These are phyloP conservation scores for Xylaria sp. DNA, from an alignment of 2,329 filamentous ascomycete genomes.

Conservation along the genomic window DNA sequence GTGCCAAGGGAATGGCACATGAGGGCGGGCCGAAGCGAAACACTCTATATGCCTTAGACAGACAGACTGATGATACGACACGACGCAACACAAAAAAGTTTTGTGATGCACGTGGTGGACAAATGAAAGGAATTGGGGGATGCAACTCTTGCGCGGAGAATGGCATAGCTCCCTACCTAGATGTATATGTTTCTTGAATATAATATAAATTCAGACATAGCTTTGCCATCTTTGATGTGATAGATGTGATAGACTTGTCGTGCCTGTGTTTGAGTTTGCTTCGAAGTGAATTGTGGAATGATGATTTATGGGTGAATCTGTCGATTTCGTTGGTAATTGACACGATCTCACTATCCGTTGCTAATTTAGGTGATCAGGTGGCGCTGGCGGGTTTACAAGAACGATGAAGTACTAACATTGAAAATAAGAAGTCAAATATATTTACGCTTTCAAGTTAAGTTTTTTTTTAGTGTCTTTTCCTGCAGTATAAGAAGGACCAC, in stretches of 20 bases:
- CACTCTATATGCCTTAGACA: constrained; percentile 38
- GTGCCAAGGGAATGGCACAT: constrained; percentile 35
- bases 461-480: too few relatives aligned
- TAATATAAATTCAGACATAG: background rate
- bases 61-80: constrained; percentile 23
- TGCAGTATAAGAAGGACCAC: background rate
- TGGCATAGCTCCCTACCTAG: background rate
- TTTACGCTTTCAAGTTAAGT: too few relatives aligned
- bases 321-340: too few relatives aligned
- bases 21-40: constrained; percentile 44
- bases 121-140: background rate
- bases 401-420: too few relatives aligned
- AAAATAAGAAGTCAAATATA: constrained; percentile 1
- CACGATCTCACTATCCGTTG: too few relatives aligned
- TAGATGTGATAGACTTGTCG: too few relatives aligned
- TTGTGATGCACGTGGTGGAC: background rate
- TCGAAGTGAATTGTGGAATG: too few relatives aligned
- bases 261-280: too few relatives aligned
- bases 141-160: background rate
- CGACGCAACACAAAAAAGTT: background rate
- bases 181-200: constrained; percentile 4
- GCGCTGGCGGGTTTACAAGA: too few relatives aligned
- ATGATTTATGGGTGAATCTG: too few relatives aligned
- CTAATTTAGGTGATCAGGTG: too few relatives aligned
- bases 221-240: background rate